Evolutionary conservation across 805 yeast genomes (phyloP).

Genomic region (Candida peoriensis): DNA sequence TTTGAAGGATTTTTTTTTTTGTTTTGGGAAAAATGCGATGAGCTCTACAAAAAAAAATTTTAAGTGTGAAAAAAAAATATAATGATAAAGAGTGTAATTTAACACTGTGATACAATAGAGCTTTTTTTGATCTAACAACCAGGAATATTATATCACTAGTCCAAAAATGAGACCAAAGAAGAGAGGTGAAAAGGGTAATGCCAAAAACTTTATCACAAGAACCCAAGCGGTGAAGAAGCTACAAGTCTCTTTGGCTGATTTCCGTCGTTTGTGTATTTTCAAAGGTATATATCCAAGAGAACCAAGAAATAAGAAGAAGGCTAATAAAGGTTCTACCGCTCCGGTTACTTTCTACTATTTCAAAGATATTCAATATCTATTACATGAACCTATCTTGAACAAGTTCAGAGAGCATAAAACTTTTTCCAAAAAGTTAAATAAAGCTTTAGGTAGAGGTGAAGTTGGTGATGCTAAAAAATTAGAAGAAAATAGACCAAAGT

Average conservation of each 20-base stretch:
- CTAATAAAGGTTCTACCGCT: conserved; percentile 96
- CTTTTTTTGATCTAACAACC: conserved; percentile 13
- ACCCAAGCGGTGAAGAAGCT: conserved; percentile 90
- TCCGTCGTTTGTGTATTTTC: conserved; percentile 94
- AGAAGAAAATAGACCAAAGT: conserved; percentile 75
- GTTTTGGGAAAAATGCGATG: too few relatives aligned
- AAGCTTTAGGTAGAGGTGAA: conserved; percentile 90
- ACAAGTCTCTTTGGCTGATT: conserved; percentile 93
- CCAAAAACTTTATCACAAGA: conserved; percentile 88
- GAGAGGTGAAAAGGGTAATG: conserved; percentile 83
- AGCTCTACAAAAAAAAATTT: neutral
- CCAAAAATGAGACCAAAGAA: conserved; percentile 49
- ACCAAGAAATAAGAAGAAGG: conserved; percentile 92
- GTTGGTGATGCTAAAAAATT: conserved; percentile 81
- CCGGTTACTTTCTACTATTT: conserved; percentile 91
- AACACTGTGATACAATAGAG: neutral
- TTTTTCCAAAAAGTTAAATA: conserved; percentile 84
- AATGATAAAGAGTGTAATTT: neutral
- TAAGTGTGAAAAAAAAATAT: neutral
- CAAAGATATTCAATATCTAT: conserved; percentile 89
- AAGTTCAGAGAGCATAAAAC: conserved; percentile 95
- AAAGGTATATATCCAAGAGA: conserved; percentile 98
- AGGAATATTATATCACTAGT: too few relatives aligned
- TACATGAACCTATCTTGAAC: conserved; percentile 90
- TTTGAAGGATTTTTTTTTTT: too few relatives aligned